Conservation (phyloP, 1,284 basidiomycete species). For the Melampsora americana region DNA sequence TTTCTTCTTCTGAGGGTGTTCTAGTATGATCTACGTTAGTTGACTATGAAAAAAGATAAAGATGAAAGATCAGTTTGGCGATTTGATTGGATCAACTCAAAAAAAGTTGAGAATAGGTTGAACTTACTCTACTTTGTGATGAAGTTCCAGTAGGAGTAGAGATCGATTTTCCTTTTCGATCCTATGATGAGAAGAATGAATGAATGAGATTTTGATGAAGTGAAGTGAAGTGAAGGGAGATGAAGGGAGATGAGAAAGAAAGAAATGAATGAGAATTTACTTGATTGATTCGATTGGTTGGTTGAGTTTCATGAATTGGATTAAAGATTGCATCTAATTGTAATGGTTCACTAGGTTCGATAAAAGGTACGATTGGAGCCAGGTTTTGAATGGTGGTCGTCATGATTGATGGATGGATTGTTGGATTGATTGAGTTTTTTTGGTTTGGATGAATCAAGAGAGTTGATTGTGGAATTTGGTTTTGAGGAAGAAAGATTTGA, state of each 20-base stretch:
- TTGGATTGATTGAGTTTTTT: neutral
- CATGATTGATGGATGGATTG: slow-evolving; percentile 4
- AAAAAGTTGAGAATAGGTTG: neutral
- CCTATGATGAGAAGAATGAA: neutral
- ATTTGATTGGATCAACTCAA: no score
- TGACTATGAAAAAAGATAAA: neutral
- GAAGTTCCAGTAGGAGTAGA: no score
- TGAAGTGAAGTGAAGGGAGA: neutral
- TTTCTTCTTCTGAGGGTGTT: slow-evolving; percentile 28
- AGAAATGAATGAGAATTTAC: neutral
- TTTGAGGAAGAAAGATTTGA: no score
- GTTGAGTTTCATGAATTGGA: neutral
- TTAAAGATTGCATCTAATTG: slow-evolving; percentile 20
- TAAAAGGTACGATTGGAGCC: slow-evolving; percentile 42
- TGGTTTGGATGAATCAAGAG: no score
- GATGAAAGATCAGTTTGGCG: neutral
- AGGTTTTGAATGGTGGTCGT: slow-evolving; percentile 23
- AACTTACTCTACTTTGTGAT: neutral
- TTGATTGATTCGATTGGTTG: neutral
- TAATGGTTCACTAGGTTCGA: slow-evolving; percentile 36
- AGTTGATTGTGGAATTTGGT: no score
- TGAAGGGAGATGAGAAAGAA: neutral
- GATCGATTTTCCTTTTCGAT: slow-evolving; percentile 29
- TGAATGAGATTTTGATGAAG: neutral
- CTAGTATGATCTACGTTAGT: neutral